Base-by-base conservation (phyloP, 1,284 basidiomycete genomes). In the Ganoderma meredithae region DNA sequence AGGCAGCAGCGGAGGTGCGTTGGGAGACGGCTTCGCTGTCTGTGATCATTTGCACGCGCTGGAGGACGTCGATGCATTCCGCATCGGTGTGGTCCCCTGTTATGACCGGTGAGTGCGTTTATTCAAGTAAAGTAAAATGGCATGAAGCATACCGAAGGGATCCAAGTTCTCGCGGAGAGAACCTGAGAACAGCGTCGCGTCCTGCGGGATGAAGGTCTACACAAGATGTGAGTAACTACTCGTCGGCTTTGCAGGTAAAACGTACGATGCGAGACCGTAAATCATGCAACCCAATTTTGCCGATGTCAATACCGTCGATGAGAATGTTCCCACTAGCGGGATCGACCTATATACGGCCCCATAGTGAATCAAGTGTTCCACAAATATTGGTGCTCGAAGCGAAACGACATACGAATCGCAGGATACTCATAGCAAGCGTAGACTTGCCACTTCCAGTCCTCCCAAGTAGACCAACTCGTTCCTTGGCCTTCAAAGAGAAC, bases 261-360 rank as follows among this genome's bases (percentile, higher is more conserved):
- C 88, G 76, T 76, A 90, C 90, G 75, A 95, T 77, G 62, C 91
- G 84, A 19, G 90, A 90, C 41, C 95, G 87, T 65, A 98, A 78
- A 78, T 97, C 95, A 76, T 95, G 87, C 27, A 97, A 82, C 1
- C 96, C 96, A 70, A 99, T 96, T 6, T 83, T 90, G 0, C 92
- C 90, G 67, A 98, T 95, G 78, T 98, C 95, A 72, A 98, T 90
- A 0, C 95, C 95, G 73, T 97, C 95, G 53, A 98, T 90, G 63
- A 92, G 64, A 70, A 98, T 96, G 60, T 84, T 86, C 0, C 97
- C 97, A 12, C 82, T 81, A 1, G 87, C 83, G 0, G 96, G 95
- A 75, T 99, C 96, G 8, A 92, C 85, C 88, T 89, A 60, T 1
- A 39, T 13, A 8, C 22, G 22, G 22, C 39, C 5, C 25, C 10